Base-by-base conservation (phyloP, 306 rosid genomes). In the Citrullus colocynthis region DNA sequence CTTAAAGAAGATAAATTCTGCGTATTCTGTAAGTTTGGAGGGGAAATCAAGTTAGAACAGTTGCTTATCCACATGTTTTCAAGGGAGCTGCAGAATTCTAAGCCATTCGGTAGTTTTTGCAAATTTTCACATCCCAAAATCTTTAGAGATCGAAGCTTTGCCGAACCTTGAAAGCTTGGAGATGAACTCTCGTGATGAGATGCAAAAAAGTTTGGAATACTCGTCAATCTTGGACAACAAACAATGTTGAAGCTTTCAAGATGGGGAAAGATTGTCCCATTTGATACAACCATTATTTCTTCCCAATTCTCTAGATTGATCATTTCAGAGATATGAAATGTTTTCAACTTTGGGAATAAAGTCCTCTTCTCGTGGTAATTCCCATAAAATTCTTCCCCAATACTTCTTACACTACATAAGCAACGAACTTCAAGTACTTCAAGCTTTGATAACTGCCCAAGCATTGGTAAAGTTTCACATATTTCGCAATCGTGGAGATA, bases 41-140 rank as follows among this genome's bases (percentile, higher is more conserved):
- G 17, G 36, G 34, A 44, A 42, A 10, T 69, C 75, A 69, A 39
- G 20, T 66, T 41, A 41, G 74, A 41, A 66, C 54, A 66, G 17
- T 66, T 66, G 54, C 74, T 18, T 44, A 69, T n/a, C 36, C 32
- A 42, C 15, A 44, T 4, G 10, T 18, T 39, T 32, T 75, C 51
- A 3, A 75, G 78, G 12, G 45, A 54, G n/a, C 42, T 34, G 65
- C 78, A 75, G 4, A 21, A 55, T 75, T 75, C 78, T 75, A 75
- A 18, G 9, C 32, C 65, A 28, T 58, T 54, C 0, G 78, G 66
- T 52, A 34, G 52, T 32, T 55, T 18, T 9, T 5, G 20, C 45
- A 74, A 74, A 7, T 10, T 37, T 15, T 54, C 63, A 54, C 63
- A 74, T 49, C 30, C 20, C 30, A 18, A 36, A 75, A 75, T 55